These are phyloP conservation scores for Apiotrichum sp. DNA, from an alignment of 1,284 basidiomycete species.

Conservation along the genomic window DNA sequence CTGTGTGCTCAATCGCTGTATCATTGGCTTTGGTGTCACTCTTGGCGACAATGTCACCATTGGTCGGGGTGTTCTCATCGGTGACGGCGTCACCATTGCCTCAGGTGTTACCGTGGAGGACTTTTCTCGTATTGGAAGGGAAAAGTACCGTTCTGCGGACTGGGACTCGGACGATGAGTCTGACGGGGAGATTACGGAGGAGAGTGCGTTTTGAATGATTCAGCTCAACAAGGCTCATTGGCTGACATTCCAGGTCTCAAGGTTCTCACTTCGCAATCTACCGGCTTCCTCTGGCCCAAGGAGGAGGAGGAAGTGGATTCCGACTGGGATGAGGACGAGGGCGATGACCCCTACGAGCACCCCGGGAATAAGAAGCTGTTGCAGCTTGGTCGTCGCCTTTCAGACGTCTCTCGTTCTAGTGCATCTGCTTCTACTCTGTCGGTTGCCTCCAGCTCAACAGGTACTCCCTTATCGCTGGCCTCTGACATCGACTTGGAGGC, in stretches of 20 bases:
- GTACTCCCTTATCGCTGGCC: conserved; percentile 24
- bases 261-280: conserved; percentile 35
- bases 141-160: conserved; percentile 68
- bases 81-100: conserved; percentile 64
- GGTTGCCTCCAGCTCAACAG: conserved; percentile 36
- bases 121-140: conserved; percentile 67
- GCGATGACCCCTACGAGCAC: conserved; percentile 46
- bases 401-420: conserved; percentile 26
- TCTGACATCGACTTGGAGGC: conserved; percentile 19
- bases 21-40: conserved; percentile 47
- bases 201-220: conserved; percentile 9
- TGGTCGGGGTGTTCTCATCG: conserved; percentile 53
- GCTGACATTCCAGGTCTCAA: not conserved
- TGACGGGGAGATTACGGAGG: conserved; percentile 38
- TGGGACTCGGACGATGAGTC: conserved; percentile 56
- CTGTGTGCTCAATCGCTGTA: conserved; percentile 67
- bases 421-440: conserved; percentile 44
- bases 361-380: conserved; percentile 43
- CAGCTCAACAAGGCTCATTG: no score
- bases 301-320: conserved; percentile 37
- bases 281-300: conserved; percentile 48
- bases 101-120: conserved; percentile 62
- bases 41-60: conserved; percentile 50
- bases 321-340: conserved; percentile 38
- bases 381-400: conserved; percentile 42